Percentiles rank a stretch among this genome's conserved stretches.
Evolutionary conservation across 768 basidiomycete species (phyloP).

Genomic region (Hortiboletus campestris): DNA sequence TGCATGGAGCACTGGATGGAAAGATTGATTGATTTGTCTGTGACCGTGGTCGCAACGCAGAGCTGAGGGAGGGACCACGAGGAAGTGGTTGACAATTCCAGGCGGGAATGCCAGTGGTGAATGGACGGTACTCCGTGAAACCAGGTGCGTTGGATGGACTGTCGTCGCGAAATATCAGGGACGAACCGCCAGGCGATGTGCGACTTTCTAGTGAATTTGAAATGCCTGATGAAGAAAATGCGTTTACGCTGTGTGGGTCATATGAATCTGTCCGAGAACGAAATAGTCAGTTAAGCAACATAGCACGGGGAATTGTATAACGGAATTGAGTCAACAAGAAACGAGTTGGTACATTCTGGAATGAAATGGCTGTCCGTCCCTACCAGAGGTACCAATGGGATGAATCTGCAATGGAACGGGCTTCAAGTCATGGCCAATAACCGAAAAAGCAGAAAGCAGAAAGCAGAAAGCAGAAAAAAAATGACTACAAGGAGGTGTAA

Average conservation of each 20-base stretch:
- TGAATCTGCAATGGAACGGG: neutral
- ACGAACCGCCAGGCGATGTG: neutral
- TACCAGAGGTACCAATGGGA: neutral
- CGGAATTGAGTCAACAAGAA: neutral
- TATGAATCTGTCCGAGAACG: conserved; percentile 4
- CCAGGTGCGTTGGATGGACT: neutral
- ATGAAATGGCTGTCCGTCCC: neutral
- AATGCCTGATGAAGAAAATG: neutral
- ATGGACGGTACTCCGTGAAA: neutral
- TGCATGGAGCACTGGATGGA: neutral
- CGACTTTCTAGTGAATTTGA: neutral
- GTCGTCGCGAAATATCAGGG: conserved; percentile 8
- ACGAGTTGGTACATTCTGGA: neutral
- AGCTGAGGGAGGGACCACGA: neutral
- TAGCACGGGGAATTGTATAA: neutral
- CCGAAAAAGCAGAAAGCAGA: too few relatives aligned
- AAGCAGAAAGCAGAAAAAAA: neutral
- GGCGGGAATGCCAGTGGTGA: neutral
- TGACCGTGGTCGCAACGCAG: neutral
- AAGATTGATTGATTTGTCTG: conserved; percentile 6
- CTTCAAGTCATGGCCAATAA: neutral
- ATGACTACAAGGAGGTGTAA: neutral
- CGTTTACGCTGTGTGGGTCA: neutral
- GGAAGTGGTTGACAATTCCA: neutral
- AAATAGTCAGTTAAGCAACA: neutral